A percentile compares a stretch with the other conserved stretches of the same genome.
Conservation (phyloP, 768 basidiomycete genomes). For the Stropharia rugosoannulata region DNA sequence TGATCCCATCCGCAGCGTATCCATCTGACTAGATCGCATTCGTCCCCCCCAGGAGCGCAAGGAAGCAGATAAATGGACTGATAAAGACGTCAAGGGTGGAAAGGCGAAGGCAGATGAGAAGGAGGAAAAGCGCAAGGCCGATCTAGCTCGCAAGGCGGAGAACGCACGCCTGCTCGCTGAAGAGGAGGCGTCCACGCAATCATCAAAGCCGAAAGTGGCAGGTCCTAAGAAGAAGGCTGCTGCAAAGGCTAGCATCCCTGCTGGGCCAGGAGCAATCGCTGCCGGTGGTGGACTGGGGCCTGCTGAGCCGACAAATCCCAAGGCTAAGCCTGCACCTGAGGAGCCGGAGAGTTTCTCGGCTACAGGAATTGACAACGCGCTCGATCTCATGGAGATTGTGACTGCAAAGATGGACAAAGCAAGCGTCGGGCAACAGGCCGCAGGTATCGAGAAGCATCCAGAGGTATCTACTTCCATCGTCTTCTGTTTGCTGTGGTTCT, state of each 20-base stretch:
- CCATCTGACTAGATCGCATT: neutral
- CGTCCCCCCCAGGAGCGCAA: conserved; percentile 55
- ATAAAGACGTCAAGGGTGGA: conserved; percentile 56
- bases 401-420: conserved; percentile 94
- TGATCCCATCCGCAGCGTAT: neutral
- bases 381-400: conserved; percentile 87
- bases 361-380: conserved; percentile 86
- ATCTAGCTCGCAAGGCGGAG: conserved; percentile 85
- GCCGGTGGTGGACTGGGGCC: conserved; percentile 55
- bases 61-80: conserved; percentile 68
- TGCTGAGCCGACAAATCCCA: conserved; percentile 23
- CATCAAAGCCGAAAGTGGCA: conserved; percentile 62
- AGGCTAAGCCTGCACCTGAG: conserved; percentile 25
- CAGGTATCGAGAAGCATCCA: conserved; percentile 85
- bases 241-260: conserved; percentile 47
- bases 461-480: conserved; percentile 53
- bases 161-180: conserved; percentile 83
- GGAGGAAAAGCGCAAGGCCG: conserved; percentile 79
- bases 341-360: conserved; percentile 73
- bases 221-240: conserved; percentile 58
- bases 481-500: neutral
- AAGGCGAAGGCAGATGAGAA: conserved; percentile 68
- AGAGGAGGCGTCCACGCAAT: conserved; percentile 66
- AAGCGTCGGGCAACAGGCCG: conserved; percentile 84
- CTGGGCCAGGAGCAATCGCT: conserved; percentile 83